Evolutionary conservation across 2,329 filamentous ascomycete genomes (phyloP).

Genomic region (Beauveria bassiana): DNA sequence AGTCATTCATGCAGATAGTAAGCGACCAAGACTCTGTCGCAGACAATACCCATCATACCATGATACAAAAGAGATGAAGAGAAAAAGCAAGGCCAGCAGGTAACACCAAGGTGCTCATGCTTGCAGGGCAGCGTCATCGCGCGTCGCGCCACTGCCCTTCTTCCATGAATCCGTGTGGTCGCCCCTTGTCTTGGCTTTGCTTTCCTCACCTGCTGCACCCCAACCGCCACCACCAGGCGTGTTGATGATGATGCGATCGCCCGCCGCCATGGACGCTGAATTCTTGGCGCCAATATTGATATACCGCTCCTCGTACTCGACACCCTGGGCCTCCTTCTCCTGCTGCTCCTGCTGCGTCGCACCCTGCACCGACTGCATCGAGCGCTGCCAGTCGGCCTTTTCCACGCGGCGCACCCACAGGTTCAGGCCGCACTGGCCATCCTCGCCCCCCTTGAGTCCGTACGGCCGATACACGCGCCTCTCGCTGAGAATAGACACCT

Average conservation of each 20-base stretch:
- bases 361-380: conserved; percentile 31
- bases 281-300: conserved; percentile 77
- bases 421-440: conserved; percentile 73
- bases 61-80: not conserved
- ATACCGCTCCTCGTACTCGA: conserved; percentile 48
- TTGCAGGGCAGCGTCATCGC: conserved; percentile 53
- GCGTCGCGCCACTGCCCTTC: conserved; percentile 47
- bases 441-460: conserved; percentile 74
- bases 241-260: conserved; percentile 68
- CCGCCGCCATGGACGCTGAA: conserved; percentile 65
- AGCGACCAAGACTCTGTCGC: not conserved
- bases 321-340: conserved; percentile 23
- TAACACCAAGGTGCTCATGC: conserved; percentile 25
- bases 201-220: conserved; percentile 54
- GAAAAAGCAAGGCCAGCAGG: not conserved
- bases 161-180: conserved; percentile 51
- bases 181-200: conserved; percentile 35
- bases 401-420: conserved; percentile 74
- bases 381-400: conserved; percentile 43
- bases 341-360: conserved; percentile 18
- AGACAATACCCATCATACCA: not conserved
- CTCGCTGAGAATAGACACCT: conserved; percentile 71
- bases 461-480: conserved; percentile 70
- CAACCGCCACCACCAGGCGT: conserved; percentile 77
- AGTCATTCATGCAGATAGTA: not conserved